Conservation (phyloP, 257 asterid species). For the Nicotiana sylvestris region DNA sequence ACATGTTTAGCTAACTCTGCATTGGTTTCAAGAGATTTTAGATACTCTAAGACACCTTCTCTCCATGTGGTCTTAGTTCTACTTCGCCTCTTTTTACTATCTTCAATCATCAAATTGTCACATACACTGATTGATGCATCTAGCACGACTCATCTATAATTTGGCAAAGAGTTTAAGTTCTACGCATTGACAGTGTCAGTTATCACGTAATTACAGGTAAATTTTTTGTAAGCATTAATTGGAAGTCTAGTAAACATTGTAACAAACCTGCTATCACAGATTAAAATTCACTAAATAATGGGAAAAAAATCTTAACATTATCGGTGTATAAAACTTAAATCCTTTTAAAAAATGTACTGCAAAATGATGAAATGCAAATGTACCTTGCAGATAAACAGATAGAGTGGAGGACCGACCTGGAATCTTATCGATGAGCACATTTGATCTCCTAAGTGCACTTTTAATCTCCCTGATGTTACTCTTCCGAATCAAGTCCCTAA, state of each 20-base stretch:
- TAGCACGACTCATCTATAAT: neutral
- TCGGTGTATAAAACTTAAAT: no score
- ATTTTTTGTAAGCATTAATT: no score
- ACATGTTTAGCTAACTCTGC: neutral
- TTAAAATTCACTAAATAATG: no score
- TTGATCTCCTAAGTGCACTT: conserved; percentile 48
- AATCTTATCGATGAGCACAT: conserved; percentile 45
- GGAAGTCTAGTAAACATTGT: no score
- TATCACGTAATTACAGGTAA: no score
- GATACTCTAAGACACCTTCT: neutral
- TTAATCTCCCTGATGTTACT: conserved; percentile 58
- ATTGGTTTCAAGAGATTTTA: neutral
- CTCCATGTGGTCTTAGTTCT: neutral
- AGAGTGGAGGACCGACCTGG: conserved; percentile 38
- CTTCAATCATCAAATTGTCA: neutral
- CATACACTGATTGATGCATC: neutral
- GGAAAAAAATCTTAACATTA: no score
- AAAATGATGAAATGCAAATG: neutral
- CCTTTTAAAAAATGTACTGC: neutral
- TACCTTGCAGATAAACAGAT: neutral
- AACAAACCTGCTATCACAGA: no score
- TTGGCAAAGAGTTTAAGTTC: no score
- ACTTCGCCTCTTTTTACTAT: neutral
- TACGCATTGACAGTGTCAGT: no score
- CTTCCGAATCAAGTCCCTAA: conserved; percentile 52